Percentiles rank a stretch among this genome's conserved stretches.
Evolutionary conservation across 1,284 basidiomycete species (phyloP).

Genomic region (Ceratobasidium sp.): DNA sequence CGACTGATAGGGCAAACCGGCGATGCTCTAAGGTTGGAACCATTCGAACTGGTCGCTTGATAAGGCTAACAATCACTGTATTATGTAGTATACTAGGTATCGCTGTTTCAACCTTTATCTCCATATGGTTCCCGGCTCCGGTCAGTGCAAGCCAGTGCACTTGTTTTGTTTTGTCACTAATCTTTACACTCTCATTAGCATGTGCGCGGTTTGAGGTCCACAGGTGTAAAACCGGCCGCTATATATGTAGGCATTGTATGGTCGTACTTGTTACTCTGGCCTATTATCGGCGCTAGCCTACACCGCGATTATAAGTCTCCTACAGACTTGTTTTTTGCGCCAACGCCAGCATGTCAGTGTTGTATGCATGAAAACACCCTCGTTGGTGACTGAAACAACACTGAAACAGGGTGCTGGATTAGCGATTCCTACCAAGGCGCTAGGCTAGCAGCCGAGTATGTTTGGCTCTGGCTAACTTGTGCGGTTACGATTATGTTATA

Average conservation of each 20-base stretch:
- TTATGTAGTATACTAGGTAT: slow-evolving; percentile 1
- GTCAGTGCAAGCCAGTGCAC: not conserved
- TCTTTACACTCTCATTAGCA: not conserved
- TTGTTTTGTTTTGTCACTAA: not conserved
- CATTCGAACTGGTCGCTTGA: not conserved
- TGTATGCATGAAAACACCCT: not conserved
- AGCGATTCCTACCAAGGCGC: slow-evolving; percentile 15
- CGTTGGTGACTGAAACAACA: not conserved
- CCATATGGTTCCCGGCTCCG: slow-evolving; percentile 3
- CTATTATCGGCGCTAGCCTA: not conserved
- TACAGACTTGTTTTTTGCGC: not conserved
- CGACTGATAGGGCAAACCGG: slow-evolving; percentile 11
- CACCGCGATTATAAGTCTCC: slow-evolving; percentile 2
- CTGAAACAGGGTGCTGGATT: slow-evolving; percentile 8
- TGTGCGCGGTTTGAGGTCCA: not conserved
- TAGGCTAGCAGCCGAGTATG: slow-evolving; percentile 12
- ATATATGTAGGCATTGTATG: slow-evolving; percentile 2
- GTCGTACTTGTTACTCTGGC: slow-evolving; percentile 2
- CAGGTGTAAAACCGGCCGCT: not conserved
- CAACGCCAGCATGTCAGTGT: slow-evolving; percentile 9
- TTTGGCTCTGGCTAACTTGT: slow-evolving; percentile 12
- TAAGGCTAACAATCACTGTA: not conserved
- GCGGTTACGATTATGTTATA: not conserved
- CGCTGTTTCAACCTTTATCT: slow-evolving; percentile 2
- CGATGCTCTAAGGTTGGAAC: slow-evolving; percentile 4